Conservation (phyloP, 768 basidiomycete species). For the Rossbeevera mucosa region DNA sequence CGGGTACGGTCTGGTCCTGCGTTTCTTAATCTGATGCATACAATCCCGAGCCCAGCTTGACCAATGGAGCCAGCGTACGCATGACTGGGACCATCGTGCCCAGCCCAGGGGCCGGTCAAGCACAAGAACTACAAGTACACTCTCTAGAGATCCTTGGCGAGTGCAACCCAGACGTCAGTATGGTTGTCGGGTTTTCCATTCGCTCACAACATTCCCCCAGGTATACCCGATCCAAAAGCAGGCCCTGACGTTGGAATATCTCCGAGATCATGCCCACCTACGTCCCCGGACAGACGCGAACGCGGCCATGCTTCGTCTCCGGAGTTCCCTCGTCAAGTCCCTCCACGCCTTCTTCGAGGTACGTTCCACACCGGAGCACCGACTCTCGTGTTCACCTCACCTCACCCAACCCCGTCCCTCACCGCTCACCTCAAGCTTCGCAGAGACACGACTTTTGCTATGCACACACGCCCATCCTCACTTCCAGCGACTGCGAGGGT, state of each 20-base stretch:
- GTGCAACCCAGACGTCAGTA: constrained; percentile 52
- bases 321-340: constrained; percentile 51
- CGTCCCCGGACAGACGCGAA: constrained; percentile 72
- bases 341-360: constrained; percentile 74
- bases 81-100: constrained; percentile 42
- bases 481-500: constrained; percentile 92
- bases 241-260: constrained; percentile 66
- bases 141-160: constrained; percentile 47
- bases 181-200: background rate
- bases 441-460: constrained; percentile 77
- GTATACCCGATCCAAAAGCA: constrained; percentile 92
- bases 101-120: constrained; percentile 49
- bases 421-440: constrained; percentile 12
- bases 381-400: background rate
- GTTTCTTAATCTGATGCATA: constrained; percentile 1
- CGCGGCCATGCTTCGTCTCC: constrained; percentile 70
- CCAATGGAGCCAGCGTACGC: constrained; percentile 53
- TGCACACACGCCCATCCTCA: constrained; percentile 83
- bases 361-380: constrained; percentile 18
- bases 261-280: constrained; percentile 85
- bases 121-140: constrained; percentile 48
- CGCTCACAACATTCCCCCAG: constrained; percentile 35
- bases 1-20: constrained; percentile 6
- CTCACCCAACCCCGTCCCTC: background rate
- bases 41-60: constrained; percentile 36